A percentile compares a stretch with the other conserved stretches of the same genome.
Evolutionary conservation across 176 grass and related monocot genomes (phyloP).

Genomic region (Themeda triandra): DNA sequence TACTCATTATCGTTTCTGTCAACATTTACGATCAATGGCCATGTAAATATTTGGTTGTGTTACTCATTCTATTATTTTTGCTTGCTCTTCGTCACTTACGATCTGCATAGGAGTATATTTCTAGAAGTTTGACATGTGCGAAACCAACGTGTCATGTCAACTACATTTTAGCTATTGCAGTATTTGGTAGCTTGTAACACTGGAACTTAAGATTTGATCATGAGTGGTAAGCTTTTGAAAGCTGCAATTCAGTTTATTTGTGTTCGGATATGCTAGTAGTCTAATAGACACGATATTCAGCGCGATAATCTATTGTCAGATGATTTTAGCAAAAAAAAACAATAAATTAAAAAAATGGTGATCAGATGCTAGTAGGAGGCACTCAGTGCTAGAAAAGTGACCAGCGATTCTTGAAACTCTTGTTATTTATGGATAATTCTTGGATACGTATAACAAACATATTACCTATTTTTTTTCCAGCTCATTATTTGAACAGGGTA

Average conservation of each 20-base stretch:
- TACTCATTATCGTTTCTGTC: neutral
- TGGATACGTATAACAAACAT: neutral
- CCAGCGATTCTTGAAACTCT: neutral
- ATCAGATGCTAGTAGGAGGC: neutral
- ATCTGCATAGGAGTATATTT: neutral
- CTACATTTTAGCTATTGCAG: neutral
- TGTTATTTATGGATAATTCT: neutral
- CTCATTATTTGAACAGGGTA: neutral
- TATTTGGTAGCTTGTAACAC: neutral
- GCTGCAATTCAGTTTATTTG: neutral
- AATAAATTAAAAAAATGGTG: neutral
- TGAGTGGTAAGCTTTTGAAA: neutral
- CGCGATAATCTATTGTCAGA: neutral
- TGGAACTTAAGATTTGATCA: neutral
- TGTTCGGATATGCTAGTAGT: neutral
- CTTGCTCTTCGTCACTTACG: neutral
- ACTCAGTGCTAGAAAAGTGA: neutral
- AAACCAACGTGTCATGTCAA: neutral
- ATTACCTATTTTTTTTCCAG: neutral
- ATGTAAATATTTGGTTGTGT: constrained; percentile 7
- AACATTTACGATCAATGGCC: neutral
- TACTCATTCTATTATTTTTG: neutral
- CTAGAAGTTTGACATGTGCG: neutral
- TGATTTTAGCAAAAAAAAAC: neutral
- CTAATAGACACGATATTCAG: neutral